Evolutionary conservation across 306 rosid genomes (phyloP).

Genomic region (Canavalia ensiformis): DNA sequence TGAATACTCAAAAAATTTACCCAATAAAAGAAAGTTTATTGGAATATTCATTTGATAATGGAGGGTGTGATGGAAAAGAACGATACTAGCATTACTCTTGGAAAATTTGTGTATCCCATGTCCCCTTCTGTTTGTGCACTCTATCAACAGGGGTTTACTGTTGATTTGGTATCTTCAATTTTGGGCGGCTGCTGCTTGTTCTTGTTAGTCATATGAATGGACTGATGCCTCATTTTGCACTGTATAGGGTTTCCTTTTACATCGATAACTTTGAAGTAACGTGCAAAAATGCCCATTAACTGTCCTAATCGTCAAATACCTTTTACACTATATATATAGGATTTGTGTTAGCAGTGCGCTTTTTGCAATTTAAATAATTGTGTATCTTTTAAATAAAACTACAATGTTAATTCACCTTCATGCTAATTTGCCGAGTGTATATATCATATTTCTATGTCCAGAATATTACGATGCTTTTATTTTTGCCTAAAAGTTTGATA

Average conservation of each 20-base stretch:
- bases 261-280: neutral
- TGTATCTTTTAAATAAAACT: neutral
- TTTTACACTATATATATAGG: neutral
- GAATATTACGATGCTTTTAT: slow-evolving; percentile 9
- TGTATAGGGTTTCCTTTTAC: neutral
- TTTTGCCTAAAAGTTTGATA: slow-evolving; percentile 39
- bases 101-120: neutral
- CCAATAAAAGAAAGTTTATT: neutral
- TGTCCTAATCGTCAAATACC: neutral
- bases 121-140: neutral
- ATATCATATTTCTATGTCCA: slow-evolving; percentile 1
- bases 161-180: neutral
- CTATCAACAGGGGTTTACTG: neutral
- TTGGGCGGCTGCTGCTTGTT: neutral
- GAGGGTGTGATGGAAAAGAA: neutral
- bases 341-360: neutral
- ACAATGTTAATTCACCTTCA: neutral
- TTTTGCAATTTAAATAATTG: neutral
- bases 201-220: neutral
- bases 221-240: neutral
- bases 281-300: neutral
- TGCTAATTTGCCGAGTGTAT: neutral
- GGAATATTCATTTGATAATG: neutral
- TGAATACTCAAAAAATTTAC: neutral
- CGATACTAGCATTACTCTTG: neutral